Percentiles rank a stretch among this genome's conserved stretches.
Evolutionary conservation across 495 filamentous ascomycete genomes (phyloP).

Genomic region (Penicillium maclennaniae): DNA sequence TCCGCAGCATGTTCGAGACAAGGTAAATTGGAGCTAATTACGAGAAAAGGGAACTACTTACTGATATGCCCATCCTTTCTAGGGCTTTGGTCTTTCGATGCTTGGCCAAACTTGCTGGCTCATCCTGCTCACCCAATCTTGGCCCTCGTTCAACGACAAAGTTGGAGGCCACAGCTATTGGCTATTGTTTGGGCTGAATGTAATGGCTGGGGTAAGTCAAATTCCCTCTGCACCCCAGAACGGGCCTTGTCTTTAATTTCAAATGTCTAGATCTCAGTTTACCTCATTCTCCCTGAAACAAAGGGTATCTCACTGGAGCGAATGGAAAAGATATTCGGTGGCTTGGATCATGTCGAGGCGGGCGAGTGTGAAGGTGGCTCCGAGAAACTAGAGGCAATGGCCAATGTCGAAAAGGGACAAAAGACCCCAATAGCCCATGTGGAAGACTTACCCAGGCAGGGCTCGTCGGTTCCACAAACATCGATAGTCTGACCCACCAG

Average conservation of each 20-base stretch:
- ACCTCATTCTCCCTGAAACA: conserved; percentile 29
- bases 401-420: conserved; percentile 12
- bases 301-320: conserved; percentile 28
- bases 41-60: background rate
- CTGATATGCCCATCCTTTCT: background rate
- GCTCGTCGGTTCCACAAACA: no score
- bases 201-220: conserved; percentile 27
- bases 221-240: background rate
- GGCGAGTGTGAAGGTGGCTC: conserved; percentile 23
- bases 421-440: conserved; percentile 1
- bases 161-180: conserved; percentile 34
- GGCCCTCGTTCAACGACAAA: conserved; percentile 31
- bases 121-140: conserved; percentile 33
- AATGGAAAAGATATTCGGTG: conserved; percentile 38
- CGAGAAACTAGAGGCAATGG: conserved; percentile 16
- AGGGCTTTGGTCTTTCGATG: conserved; percentile 30
- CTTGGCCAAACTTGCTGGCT: conserved; percentile 34
- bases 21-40: conserved; percentile 9
- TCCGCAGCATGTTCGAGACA: conserved; percentile 36
- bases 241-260: no score
- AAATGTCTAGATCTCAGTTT: conserved; percentile 29
- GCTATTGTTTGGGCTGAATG: conserved; percentile 34
- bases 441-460: no score
- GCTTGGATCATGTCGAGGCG: conserved; percentile 31
- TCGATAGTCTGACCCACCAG: no score